Evolutionary conservation across 2,329 filamentous ascomycete species (phyloP), one percentile per base, ranked within the genome.

Genomic region (Hymenoscyphus repandus): DNA sequence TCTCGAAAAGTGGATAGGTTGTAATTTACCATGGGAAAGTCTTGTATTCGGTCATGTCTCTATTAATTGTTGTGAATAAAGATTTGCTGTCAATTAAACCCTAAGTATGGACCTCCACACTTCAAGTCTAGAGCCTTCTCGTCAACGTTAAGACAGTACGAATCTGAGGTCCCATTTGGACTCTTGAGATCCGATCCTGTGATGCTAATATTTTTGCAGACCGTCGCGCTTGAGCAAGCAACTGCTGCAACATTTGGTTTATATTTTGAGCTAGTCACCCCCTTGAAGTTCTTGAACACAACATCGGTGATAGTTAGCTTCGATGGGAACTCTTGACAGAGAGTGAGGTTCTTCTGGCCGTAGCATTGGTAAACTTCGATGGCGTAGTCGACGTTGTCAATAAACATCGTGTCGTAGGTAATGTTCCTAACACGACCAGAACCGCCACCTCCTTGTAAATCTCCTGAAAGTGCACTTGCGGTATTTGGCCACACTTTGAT

Each of bases 401-500:
- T 72, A 34, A 69, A 62, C 69, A 86, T 82, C 3, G 71, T 74
- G 51, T 85, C 78, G 63, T 84, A 87, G 1, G 83, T 86, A 53
- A 87, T 75, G 63, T 88, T 88, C 51, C 72, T 74, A 42, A 88
- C 83, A 36, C 72, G 70, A 22, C 84, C 80, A 1, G 66, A 65
- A 15, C 83, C 83, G 15, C 83, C 83, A n/a, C 83, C 83, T 6
- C 83, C 84, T 59, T 82, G 78, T 0, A 85, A 73, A 49, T 83
- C 78, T 15, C 75, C 78, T 15, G 78, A 78, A 3, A 85, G 68
- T 0, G 75, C 74, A 1, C 77, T 74, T 3, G 73, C 60, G 2
- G 60, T 51, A 49, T 64, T 62, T 27, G 84, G 83, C 85, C 84
- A 88, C 49, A 87, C 83, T 67, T 88, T 88, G 70, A 89, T 87